phyloP scores from a whole-genome alignment of 2,329 filamentous ascomycete species.

The Blumeria hordei region DNA sequence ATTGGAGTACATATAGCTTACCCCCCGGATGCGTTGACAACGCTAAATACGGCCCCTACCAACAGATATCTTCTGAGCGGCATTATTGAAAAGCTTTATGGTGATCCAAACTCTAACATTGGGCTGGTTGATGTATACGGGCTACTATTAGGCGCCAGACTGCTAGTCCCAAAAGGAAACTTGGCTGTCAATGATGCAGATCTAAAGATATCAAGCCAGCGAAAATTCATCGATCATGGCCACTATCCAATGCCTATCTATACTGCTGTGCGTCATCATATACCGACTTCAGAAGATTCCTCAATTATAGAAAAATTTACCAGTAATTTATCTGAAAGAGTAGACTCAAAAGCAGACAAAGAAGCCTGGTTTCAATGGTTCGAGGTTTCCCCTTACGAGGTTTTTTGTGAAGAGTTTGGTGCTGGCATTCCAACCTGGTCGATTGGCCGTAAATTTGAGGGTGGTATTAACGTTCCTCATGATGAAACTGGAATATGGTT shows the following conservation, averaged over 20 bases:
- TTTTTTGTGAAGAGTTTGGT: slow-evolving; percentile 79
- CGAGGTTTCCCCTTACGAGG: slow-evolving; percentile 81
- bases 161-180: slow-evolving; percentile 71
- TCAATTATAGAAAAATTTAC: slow-evolving; percentile 16
- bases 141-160: slow-evolving; percentile 55
- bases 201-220: slow-evolving; percentile 78
- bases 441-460: slow-evolving; percentile 57
- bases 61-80: slow-evolving; percentile 79
- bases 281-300: slow-evolving; percentile 36
- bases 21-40: slow-evolving; percentile 57
- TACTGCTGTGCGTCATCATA: slow-evolving; percentile 85
- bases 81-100: slow-evolving; percentile 74
- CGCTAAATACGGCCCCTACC: slow-evolving; percentile 71
- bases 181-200: slow-evolving; percentile 52
- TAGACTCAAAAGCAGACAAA: slow-evolving; percentile 26
- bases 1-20: slow-evolving; percentile 80
- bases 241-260: slow-evolving; percentile 82
- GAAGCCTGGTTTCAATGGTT: slow-evolving; percentile 97
- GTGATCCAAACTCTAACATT: slow-evolving; percentile 55
- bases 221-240: slow-evolving; percentile 49
- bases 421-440: slow-evolving; percentile 93
- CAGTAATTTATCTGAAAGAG: slow-evolving; percentile 20
- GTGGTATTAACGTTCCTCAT: slow-evolving; percentile 39
- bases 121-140: slow-evolving; percentile 89
- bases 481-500: slow-evolving; percentile 45